A percentile compares a stretch with the other conserved stretches of the same genome.
Evolutionary conservation across 306 rosid species (phyloP).

Genomic region (Sicyos baderoa): DNA sequence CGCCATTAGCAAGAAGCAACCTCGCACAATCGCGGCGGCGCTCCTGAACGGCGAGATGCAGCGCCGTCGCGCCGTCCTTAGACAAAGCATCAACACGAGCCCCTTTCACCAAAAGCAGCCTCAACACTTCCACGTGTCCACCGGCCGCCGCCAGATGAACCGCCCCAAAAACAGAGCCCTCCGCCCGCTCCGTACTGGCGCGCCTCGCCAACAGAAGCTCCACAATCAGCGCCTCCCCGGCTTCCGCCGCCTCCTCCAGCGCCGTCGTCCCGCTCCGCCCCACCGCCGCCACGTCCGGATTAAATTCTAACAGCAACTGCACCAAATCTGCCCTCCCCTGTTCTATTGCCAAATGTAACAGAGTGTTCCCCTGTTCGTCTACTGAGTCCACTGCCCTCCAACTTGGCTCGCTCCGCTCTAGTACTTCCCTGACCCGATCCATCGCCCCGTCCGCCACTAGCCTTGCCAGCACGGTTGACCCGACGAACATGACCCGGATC

Average conservation of each 20-base stretch:
- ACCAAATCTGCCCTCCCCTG: slow-evolving; percentile 52
- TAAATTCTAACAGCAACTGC: slow-evolving; percentile 62
- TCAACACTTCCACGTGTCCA: slow-evolving; percentile 61
- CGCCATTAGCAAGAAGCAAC: slow-evolving; percentile 54
- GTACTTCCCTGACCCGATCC: slow-evolving; percentile 57
- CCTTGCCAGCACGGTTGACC: slow-evolving; percentile 47
- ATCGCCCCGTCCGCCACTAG: slow-evolving; percentile 49
- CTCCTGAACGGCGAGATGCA: slow-evolving; percentile 59
- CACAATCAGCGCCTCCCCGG: slow-evolving; percentile 47
- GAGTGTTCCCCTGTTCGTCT: slow-evolving; percentile 44
- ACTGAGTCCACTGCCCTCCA: slow-evolving; percentile 50
- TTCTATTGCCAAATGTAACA: slow-evolving; percentile 53
- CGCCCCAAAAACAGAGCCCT: slow-evolving; percentile 40
- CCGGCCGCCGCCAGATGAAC: slow-evolving; percentile 46
- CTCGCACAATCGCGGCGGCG: slow-evolving; percentile 47
- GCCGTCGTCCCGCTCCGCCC: slow-evolving; percentile 45
- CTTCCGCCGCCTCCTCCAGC: slow-evolving; percentile 50
- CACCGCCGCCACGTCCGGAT: slow-evolving; percentile 43
- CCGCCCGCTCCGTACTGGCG: slow-evolving; percentile 49
- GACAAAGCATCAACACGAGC: slow-evolving; percentile 43
- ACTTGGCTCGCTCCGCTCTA: slow-evolving; percentile 47
- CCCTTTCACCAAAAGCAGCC: slow-evolving; percentile 63
- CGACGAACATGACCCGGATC: slow-evolving; percentile 58
- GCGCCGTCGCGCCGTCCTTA: slow-evolving; percentile 59
- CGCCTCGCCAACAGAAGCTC: slow-evolving; percentile 65